Percentiles rank a stretch among this genome's conserved stretches.
Evolutionary conservation across 2,329 filamentous ascomycete genomes (phyloP).

Genomic region (Colletotrichum sp.): DNA sequence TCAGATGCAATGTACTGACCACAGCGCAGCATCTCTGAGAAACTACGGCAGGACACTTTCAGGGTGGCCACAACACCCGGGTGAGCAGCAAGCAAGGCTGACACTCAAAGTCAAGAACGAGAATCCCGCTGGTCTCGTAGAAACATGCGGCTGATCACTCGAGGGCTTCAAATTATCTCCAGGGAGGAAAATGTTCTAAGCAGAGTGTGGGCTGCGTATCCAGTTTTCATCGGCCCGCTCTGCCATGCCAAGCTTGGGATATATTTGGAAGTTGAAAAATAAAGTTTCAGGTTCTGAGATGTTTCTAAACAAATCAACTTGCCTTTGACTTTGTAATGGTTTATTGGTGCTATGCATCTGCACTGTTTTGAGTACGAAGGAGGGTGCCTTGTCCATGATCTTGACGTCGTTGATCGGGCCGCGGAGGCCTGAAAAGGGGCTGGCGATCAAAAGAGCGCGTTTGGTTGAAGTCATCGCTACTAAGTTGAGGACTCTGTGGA

Average conservation of each 20-base stretch:
- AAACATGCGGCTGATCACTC: neutral
- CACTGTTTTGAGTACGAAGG: neutral
- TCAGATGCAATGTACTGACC: neutral
- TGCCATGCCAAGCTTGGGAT: neutral
- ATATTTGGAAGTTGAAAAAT: neutral
- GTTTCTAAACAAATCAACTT: neutral
- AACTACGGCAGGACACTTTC: neutral
- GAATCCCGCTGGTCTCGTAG: neutral
- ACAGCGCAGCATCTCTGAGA: neutral
- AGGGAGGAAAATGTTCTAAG: neutral
- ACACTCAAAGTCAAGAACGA: neutral
- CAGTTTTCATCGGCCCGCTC: neutral
- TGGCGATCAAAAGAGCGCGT: neutral
- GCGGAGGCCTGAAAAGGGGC: neutral
- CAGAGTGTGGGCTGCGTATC: neutral
- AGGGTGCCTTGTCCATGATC: neutral
- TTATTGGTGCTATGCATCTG: neutral
- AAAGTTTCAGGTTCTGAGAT: fast-evolving
- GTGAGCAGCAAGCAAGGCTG: neutral
- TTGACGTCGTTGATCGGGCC: neutral
- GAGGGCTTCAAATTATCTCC: neutral
- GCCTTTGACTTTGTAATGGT: neutral
- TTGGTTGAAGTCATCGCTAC: neutral
- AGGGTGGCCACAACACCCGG: neutral
- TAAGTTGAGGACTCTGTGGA: neutral